These are phyloP conservation scores for Kodamaea sp. DNA, from an alignment of 1,139 yeast genomes.

Conservation along the genomic window DNA sequence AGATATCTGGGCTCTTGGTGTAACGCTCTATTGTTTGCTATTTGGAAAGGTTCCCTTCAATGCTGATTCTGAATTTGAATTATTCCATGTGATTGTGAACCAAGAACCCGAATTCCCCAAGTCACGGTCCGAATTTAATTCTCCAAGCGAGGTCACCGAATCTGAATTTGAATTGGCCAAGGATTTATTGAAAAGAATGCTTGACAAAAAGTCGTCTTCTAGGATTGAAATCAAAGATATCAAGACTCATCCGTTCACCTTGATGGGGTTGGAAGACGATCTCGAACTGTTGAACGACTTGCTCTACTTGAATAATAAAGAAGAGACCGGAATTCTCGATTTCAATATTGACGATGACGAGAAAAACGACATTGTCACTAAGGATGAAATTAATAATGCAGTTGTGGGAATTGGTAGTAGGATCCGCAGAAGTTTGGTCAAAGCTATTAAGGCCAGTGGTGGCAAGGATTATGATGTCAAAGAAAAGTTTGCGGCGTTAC, in stretches of 20 bases:
- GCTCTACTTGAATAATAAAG: constrained; percentile 31
- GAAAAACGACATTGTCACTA: constrained; percentile 47
- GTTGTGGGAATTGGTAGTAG: constrained; percentile 77
- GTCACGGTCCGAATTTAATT: constrained; percentile 39
- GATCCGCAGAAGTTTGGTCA: constrained; percentile 59
- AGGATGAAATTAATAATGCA: constrained; percentile 72
- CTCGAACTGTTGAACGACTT: constrained; percentile 41
- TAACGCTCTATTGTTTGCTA: constrained; percentile 82
- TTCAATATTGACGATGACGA: constrained; percentile 11
- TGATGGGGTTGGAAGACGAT: constrained; percentile 56
- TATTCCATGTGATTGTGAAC: constrained; percentile 80
- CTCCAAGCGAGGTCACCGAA: constrained; percentile 36
- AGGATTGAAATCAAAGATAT: constrained; percentile 75
- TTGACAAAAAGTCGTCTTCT: constrained; percentile 68
- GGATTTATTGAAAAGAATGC: constrained; percentile 62
- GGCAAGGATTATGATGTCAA: constrained; percentile 30
- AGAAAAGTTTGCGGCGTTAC: constrained; percentile 25
- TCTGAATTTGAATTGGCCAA: constrained; percentile 62
- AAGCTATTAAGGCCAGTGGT: constrained; percentile 45
- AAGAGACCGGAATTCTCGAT: constrained; percentile 14
- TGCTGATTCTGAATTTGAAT: constrained; percentile 84
- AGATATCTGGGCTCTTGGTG: constrained; percentile 97
- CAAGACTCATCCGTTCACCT: constrained; percentile 77
- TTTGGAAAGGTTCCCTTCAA: constrained; percentile 90
- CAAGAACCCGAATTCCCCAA: constrained; percentile 64